Percentiles rank a stretch among this genome's conserved stretches.
Conservation (phyloP, 768 basidiomycete species). For the Mycena vitilis region DNA sequence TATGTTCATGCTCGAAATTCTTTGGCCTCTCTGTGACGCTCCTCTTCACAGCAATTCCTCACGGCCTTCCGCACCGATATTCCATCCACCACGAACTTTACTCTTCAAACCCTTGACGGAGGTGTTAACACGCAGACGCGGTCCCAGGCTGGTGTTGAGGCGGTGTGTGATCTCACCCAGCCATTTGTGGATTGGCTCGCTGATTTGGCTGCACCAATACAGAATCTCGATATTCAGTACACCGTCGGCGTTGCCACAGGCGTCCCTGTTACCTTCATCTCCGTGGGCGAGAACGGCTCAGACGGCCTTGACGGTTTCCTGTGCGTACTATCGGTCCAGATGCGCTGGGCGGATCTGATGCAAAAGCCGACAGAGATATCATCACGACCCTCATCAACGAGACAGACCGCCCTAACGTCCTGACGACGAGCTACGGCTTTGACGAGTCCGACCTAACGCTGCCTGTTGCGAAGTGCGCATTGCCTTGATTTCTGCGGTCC, state of each 20-base stretch:
- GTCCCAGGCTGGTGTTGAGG: conserved; percentile 38
- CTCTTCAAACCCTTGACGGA: conserved; percentile 39
- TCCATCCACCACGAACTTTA: conserved; percentile 3
- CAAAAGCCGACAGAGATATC: conserved; percentile 39
- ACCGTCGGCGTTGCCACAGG: conserved; percentile 48
- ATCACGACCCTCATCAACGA: conserved; percentile 34
- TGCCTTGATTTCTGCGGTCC: neutral
- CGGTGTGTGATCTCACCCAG: conserved; percentile 34
- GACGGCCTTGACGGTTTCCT: conserved; percentile 41
- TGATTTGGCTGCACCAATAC: neutral
- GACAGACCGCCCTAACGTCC: conserved; percentile 29
- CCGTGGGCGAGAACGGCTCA: conserved; percentile 41
- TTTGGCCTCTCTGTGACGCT: neutral
- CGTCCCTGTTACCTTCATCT: conserved; percentile 47
- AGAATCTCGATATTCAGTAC: conserved; percentile 41
- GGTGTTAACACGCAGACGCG: conserved; percentile 34
- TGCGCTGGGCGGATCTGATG: conserved; percentile 33
- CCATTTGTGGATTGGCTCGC: neutral
- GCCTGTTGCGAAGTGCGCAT: neutral
- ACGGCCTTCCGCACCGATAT: conserved; percentile 36
- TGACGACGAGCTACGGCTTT: conserved; percentile 38
- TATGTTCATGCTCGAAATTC: neutral
- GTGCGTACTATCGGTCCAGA: neutral
- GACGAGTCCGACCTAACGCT: conserved; percentile 48
- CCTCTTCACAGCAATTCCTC: conserved; percentile 40